Conservation (phyloP, 108 stramenopile genomes). For the Bacterosira constricta region DNA sequence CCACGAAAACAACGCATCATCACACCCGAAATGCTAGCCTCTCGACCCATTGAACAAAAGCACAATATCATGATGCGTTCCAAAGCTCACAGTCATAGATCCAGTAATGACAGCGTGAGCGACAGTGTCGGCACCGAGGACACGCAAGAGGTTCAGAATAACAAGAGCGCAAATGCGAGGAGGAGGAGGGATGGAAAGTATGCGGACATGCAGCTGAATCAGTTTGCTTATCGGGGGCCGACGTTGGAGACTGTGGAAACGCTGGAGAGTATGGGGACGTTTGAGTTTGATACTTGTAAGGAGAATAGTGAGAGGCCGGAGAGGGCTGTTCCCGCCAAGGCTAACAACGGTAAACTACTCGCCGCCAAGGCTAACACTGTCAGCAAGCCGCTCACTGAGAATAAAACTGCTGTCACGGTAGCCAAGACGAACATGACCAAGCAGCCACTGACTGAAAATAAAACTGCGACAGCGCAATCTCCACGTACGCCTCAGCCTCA, state of each 20-base stretch:
- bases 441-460: too few relatives aligned
- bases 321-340: too few relatives aligned
- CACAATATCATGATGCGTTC: constrained; percentile 26
- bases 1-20: constrained; percentile 3
- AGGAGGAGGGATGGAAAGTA: constrained; percentile 1
- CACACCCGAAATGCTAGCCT: constrained; percentile 11
- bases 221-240: too few relatives aligned
- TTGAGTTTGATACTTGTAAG: background rate
- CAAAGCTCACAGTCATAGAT: background rate
- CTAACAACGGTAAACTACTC: too few relatives aligned
- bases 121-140: constrained; percentile 5
- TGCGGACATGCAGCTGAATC: too few relatives aligned
- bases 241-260: background rate
- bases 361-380: too few relatives aligned
- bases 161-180: background rate
- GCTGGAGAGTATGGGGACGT: background rate
- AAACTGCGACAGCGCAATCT: too few relatives aligned
- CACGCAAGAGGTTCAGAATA: constrained; percentile 8
- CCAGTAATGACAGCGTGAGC: background rate
- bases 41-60: constrained; percentile 13
- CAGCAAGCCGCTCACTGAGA: too few relatives aligned
- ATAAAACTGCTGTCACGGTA: too few relatives aligned
- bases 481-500: too few relatives aligned
- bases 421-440: too few relatives aligned
- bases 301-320: background rate